phyloP scores from a whole-genome alignment of 2,329 filamentous ascomycete species.

The Fusarium chuoi region DNA sequence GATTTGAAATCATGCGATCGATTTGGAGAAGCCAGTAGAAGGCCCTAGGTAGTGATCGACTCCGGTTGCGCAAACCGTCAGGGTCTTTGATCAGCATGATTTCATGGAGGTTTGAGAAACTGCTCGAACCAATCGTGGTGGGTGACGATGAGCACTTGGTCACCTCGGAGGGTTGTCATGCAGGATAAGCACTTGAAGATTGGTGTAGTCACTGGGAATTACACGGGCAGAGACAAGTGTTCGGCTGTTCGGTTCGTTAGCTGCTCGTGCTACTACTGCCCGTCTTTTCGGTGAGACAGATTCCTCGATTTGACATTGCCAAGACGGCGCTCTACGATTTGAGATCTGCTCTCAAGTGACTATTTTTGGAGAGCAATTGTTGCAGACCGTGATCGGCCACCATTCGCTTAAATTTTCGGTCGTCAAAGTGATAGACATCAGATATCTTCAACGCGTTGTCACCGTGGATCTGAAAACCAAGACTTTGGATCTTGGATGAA shows the following conservation, averaged over 20 bases:
- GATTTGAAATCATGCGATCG: slow-evolving; percentile 17
- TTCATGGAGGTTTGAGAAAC: slow-evolving; percentile 6
- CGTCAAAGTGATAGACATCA: not conserved
- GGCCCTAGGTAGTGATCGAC: slow-evolving; percentile 1
- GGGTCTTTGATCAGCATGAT: slow-evolving; percentile 20
- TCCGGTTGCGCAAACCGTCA: not conserved
- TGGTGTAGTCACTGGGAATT: not conserved
- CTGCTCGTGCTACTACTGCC: not conserved
- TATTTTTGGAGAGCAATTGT: not conserved
- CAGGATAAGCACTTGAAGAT: not conserved
- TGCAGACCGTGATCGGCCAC: not conserved
- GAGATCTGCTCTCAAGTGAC: not conserved
- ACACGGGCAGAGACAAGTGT: not conserved
- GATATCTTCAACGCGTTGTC: not conserved
- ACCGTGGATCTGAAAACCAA: not conserved
- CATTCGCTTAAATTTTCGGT: not conserved
- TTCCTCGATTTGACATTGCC: not conserved
- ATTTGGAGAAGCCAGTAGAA: slow-evolving; percentile 1
- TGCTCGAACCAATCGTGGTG: slow-evolving; percentile 5
- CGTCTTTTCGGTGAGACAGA: not conserved
- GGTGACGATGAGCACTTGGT: not conserved
- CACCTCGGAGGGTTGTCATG: not conserved
- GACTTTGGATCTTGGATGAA: not conserved
- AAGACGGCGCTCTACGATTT: not conserved
- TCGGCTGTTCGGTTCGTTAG: not conserved